A percentile compares a stretch with the other conserved stretches of the same genome.
These are phyloP conservation scores for Neurospora sp. DNA, from an alignment of 495 filamentous ascomycete species.

Conservation along the genomic window DNA sequence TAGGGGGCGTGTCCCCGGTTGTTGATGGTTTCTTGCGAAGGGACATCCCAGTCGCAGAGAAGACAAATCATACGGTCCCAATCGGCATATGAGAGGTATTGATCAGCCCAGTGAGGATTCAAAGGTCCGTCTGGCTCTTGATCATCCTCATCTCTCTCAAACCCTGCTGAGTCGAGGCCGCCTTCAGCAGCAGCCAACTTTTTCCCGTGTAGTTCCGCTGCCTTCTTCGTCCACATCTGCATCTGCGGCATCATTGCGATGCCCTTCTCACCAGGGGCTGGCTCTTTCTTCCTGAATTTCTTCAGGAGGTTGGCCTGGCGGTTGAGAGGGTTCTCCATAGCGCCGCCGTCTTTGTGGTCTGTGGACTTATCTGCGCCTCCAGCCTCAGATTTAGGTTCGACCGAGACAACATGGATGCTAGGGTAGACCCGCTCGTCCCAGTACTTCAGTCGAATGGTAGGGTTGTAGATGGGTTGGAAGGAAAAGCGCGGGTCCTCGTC, in stretches of 20 bases:
- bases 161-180: not conserved
- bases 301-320: conserved; percentile 25
- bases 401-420: conserved; percentile 52
- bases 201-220: conserved; percentile 68
- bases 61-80: conserved; percentile 24
- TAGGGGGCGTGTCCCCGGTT: conserved; percentile 11
- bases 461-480: conserved; percentile 64
- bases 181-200: conserved; percentile 7
- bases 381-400: conserved; percentile 25
- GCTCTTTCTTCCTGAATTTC: conserved; percentile 54
- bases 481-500: conserved; percentile 50
- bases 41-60: conserved; percentile 20
- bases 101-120: conserved; percentile 14
- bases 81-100: conserved; percentile 23
- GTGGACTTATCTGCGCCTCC: conserved; percentile 24
- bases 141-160: conserved; percentile 8
- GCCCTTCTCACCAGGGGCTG: conserved; percentile 33
- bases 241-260: conserved; percentile 53
- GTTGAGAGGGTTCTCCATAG: conserved; percentile 3
- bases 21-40: conserved; percentile 11
- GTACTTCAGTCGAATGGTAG: conserved; percentile 61
- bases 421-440: conserved; percentile 78
- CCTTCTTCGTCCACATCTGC: conserved; percentile 81
- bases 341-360: conserved; percentile 15
- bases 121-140: conserved; percentile 9